Evolutionary conservation across 345 rosid genomes (phyloP).

Genomic region (Anastatica hierochuntica): DNA sequence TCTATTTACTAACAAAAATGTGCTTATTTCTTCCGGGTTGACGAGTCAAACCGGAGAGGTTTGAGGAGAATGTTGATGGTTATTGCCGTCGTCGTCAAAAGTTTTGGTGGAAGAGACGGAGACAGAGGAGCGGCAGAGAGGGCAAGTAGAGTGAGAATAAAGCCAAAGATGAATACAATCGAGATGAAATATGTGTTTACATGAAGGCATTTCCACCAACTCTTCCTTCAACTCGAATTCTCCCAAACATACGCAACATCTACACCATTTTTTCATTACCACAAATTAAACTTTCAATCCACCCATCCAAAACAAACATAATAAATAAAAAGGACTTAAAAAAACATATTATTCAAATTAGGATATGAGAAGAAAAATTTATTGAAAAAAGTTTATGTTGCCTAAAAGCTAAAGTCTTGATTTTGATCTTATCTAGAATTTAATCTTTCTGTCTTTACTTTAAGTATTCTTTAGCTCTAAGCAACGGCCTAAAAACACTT

Average conservation of each 20-base stretch:
- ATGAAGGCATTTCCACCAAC: conserved; percentile 69
- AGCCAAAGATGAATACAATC: conserved; percentile 90
- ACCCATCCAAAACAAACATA: too few species aligned
- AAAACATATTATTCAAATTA: too few species aligned
- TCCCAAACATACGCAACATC: conserved; percentile 93
- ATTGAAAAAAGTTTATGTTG: too few species aligned
- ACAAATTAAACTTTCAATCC: too few species aligned
- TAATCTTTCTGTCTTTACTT: conserved; percentile 9
- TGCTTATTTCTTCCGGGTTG: not conserved
- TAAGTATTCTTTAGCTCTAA: conserved; percentile 20
- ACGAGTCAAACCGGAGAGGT: conserved; percentile 18
- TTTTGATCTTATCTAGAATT: conserved; percentile 17
- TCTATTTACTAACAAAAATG: conserved; percentile 20
- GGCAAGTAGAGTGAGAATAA: too few species aligned
- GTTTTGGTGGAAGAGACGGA: conserved; percentile 26
- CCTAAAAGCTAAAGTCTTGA: too few species aligned
- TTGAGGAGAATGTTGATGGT: conserved; percentile 6
- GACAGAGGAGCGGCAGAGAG: conserved; percentile 69
- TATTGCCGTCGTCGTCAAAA: not conserved
- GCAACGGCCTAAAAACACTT: conserved; percentile 22
- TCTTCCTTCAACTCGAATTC: conserved; percentile 83
- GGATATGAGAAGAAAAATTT: too few species aligned
- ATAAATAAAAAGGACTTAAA: too few species aligned
- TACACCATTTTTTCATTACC: too few species aligned
- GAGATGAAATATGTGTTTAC: conserved; percentile 80